phyloP scores from a whole-genome alignment of 441 rosid genomes.

The Dalechampia spathulata region DNA sequence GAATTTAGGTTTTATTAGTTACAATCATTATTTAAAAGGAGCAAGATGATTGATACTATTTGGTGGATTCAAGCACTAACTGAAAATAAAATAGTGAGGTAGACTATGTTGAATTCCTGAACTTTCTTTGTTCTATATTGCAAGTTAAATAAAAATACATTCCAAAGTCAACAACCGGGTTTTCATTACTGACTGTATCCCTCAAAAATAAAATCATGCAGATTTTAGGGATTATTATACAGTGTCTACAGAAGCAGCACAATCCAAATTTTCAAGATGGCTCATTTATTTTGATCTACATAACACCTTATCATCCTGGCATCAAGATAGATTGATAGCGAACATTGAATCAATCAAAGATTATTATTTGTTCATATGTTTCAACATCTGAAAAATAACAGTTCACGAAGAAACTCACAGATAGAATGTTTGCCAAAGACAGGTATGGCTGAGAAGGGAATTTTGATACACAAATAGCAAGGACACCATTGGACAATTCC shows the following conservation, averaged over 20 bases:
- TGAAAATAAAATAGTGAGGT: background rate
- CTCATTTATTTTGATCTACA: background rate
- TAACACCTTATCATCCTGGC: background rate
- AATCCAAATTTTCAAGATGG: background rate
- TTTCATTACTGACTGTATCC: background rate
- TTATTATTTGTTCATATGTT: background rate
- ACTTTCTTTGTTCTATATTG: too few species aligned
- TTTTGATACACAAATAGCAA: slow-evolving; percentile 48
- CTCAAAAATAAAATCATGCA: background rate
- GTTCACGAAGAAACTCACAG: slow-evolving; percentile 37
- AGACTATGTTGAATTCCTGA: too few species aligned
- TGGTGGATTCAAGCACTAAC: background rate
- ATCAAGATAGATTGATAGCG: background rate
- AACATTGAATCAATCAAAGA: background rate
- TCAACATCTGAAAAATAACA: background rate
- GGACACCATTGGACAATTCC: slow-evolving; percentile 61
- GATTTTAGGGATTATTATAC: background rate
- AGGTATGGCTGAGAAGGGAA: slow-evolving; percentile 50
- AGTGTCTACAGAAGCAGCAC: background rate
- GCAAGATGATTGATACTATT: too few species aligned
- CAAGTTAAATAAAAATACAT: background rate
- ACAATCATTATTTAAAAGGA: too few species aligned
- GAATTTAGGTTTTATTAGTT: too few species aligned
- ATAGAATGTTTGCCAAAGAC: slow-evolving; percentile 42
- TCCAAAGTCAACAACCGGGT: background rate